A percentile compares a stretch with the other conserved stretches of the same genome.
Evolutionary conservation across 202 grass and related monocot genomes (phyloP).

Genomic region (Sporobolus alterniflorus): DNA sequence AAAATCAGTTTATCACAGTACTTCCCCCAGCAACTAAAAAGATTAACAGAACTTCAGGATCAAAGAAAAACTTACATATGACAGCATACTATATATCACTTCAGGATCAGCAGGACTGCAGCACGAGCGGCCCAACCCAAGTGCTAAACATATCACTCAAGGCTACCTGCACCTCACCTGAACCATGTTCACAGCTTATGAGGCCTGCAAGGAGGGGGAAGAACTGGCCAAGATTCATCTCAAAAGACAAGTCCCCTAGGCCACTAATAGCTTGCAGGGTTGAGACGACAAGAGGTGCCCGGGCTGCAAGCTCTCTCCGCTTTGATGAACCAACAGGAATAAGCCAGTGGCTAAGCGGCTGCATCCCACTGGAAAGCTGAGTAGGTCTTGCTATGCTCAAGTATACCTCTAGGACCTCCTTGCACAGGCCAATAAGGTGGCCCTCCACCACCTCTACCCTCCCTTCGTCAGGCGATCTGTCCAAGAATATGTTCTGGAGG

Average conservation of each 20-base stretch:
- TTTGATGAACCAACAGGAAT: slow-evolving; percentile 91
- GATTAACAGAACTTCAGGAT: too few species aligned
- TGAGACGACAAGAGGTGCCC: slow-evolving; percentile 85
- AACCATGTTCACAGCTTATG: slow-evolving; percentile 96
- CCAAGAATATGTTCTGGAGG: slow-evolving; percentile 82
- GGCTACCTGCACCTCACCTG: slow-evolving; percentile 87
- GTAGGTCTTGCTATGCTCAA: slow-evolving; percentile 70
- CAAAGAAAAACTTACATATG: slow-evolving; percentile 48
- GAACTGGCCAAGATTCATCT: slow-evolving; percentile 83
- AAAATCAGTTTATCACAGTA: slow-evolving; percentile 29
- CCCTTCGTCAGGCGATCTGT: slow-evolving; percentile 55
- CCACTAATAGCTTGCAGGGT: slow-evolving; percentile 88
- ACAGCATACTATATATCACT: slow-evolving; percentile 42
- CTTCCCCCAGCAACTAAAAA: slow-evolving; percentile 33
- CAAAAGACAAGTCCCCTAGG: slow-evolving; percentile 66
- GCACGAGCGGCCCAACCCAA: slow-evolving; percentile 81
- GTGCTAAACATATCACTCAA: slow-evolving; percentile 88
- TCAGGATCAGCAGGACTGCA: slow-evolving; percentile 72
- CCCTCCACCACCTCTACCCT: slow-evolving; percentile 64
- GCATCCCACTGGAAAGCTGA: slow-evolving; percentile 56
- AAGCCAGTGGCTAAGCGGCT: slow-evolving; percentile 64
- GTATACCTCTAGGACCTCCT: slow-evolving; percentile 93
- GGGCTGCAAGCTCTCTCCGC: slow-evolving; percentile 90
- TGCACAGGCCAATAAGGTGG: slow-evolving; percentile 82
- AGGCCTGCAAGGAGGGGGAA: slow-evolving; percentile 89